These are phyloP conservation scores for Exophiala oligosperma DNA, from an alignment of 2,329 filamentous ascomycete genomes.

Conservation along the genomic window DNA sequence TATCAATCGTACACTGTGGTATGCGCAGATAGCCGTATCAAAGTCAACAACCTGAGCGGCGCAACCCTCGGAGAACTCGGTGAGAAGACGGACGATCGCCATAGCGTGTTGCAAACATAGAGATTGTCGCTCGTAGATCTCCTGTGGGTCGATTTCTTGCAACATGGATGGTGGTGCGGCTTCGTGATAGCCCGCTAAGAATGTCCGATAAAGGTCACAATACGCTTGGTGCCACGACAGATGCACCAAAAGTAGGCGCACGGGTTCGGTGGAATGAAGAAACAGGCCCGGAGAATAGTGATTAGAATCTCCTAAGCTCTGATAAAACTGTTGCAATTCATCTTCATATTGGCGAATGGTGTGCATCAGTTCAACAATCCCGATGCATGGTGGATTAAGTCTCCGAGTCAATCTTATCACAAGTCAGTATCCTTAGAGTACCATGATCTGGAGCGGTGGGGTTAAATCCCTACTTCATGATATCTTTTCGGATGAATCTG, in stretches of 20 bases:
- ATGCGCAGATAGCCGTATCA: conserved; percentile 19
- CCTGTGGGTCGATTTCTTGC: conserved; percentile 14
- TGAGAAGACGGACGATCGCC: conserved; percentile 16
- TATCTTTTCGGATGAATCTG: conserved; percentile 14
- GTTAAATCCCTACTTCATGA: conserved; percentile 11
- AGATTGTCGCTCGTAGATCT: conserved; percentile 5
- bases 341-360: conserved; percentile 12
- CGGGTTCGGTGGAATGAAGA: conserved; percentile 11
- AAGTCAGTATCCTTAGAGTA: neutral
- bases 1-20: conserved; percentile 18
- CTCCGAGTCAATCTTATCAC: conserved; percentile 14
- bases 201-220: conserved; percentile 23
- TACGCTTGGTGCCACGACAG: conserved; percentile 23
- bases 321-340: conserved; percentile 18
- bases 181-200: conserved; percentile 20
- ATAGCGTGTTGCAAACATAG: conserved; percentile 17
- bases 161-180: conserved; percentile 13
- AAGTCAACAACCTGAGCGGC: conserved; percentile 12
- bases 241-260: conserved; percentile 21
- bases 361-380: conserved; percentile 9
- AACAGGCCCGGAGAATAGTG: conserved; percentile 14
- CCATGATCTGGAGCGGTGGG: too few species aligned
- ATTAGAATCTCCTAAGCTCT: conserved; percentile 16
- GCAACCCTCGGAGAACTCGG: conserved; percentile 17
- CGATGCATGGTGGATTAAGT: conserved; percentile 4